Conservation (phyloP, 2,329 filamentous ascomycete genomes). For the Alternaria solani region DNA sequence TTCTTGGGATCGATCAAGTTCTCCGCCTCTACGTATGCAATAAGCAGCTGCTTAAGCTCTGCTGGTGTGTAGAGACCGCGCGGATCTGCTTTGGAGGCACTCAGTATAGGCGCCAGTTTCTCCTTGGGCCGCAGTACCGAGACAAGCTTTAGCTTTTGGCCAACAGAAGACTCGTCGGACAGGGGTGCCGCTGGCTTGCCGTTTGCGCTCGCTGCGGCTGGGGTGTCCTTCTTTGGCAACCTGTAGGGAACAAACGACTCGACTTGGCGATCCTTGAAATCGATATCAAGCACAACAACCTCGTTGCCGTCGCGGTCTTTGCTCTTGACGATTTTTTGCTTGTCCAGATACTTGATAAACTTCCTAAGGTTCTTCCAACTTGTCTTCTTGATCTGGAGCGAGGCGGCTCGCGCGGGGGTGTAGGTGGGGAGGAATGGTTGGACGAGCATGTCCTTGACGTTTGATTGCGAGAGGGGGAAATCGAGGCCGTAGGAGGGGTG, state of each 20-base stretch:
- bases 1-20: conserved; percentile 65
- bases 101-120: conserved; percentile 65
- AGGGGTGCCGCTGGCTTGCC: conserved; percentile 54
- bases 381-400: conserved; percentile 73
- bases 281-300: conserved; percentile 69
- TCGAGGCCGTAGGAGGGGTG: conserved; percentile 64
- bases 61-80: conserved; percentile 66
- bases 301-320: conserved; percentile 72
- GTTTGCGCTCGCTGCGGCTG: conserved; percentile 37
- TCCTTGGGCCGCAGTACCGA: conserved; percentile 65
- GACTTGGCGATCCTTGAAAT: conserved; percentile 66
- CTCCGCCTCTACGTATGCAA: conserved; percentile 66
- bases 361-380: conserved; percentile 75
- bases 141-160: conserved; percentile 60
- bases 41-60: conserved; percentile 66
- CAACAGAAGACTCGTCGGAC: conserved; percentile 52
- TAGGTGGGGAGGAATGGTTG: conserved; percentile 71
- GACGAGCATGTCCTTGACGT: conserved; percentile 69
- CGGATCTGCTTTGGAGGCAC: conserved; percentile 58
- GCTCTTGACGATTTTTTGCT: conserved; percentile 67
- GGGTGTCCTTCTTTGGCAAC: conserved; percentile 65
- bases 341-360: conserved; percentile 73
- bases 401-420: conserved; percentile 63
- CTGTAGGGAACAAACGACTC: conserved; percentile 68
- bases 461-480: conserved; percentile 70